Base-by-base conservation (phyloP, 2,329 filamentous ascomycete species). In the Cephalotrichum gorgonifer region DNA sequence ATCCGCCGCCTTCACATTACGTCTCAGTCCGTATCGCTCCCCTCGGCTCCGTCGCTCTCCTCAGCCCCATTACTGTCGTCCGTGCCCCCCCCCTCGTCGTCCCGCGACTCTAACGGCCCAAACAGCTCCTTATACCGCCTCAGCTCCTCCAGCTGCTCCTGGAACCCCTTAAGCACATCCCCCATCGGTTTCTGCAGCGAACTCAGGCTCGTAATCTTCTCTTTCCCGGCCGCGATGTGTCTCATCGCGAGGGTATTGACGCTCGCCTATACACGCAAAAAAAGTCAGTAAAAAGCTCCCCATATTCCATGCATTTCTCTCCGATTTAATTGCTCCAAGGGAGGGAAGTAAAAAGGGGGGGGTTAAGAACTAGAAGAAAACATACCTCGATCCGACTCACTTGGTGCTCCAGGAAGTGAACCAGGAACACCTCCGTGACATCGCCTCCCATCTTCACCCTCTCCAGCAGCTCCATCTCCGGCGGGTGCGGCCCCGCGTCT, bases 361-460 rank as follows among this genome's bases (percentile, higher is more conserved):
- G 25, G 22, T 26, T 25, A 38, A 28, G 15, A 28, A 39, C 33
- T 6, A 17, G 23, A 31, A 14, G 45, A 44, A 47, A 30, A 68
- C 83, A 67, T 73, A 94, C 89, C 81, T 98, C 93, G 63, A 98
- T 94, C 60, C 93, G 81, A 63, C 86, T 90, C 57, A 98, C 86
- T 74, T 96, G 89, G 62, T 97, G 90, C 63, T 95, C 90, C 64
- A 97, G 78, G 60, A 98, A 88, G 60, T 88, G 89, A 50, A 95
- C 69, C 65, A 97, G 71, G 65, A 95, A 91, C 48, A 80, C 75
- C 71, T 97, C 93, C 26, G 90, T 88, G 48, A 96, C 79, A 62
- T 96, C 89, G 11, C 86, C 88, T 39, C 83, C 68, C 49, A 73
- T 63, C 62, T 73, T 77, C 62, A 81, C 74, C 47, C 74, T 70